Conservation (phyloP, 2,329 filamentous ascomycete species). For the Colletotrichum echinochloae region DNA sequence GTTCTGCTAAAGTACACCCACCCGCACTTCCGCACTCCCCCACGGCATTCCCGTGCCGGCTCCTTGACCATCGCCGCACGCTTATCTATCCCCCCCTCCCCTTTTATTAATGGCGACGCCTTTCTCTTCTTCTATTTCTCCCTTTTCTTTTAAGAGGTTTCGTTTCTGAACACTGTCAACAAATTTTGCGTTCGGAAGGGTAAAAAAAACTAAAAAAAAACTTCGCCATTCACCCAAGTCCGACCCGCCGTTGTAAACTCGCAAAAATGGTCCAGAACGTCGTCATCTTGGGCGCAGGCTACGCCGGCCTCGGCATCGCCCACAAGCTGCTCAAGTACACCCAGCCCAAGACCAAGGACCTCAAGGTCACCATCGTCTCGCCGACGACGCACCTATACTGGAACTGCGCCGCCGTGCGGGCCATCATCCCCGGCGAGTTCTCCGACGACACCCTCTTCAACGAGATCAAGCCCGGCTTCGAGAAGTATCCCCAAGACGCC, state of each 20-base stretch:
- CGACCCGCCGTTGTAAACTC: too few species aligned
- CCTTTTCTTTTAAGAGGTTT: background rate
- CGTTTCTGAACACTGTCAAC: background rate
- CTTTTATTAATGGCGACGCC: background rate
- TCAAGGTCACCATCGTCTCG: conserved; percentile 60
- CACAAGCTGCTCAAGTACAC: conserved; percentile 63
- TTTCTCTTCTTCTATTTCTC: background rate
- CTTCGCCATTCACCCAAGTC: background rate
- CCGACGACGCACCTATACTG: conserved; percentile 64
- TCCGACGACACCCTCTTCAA: conserved; percentile 56
- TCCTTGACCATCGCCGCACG: conserved; percentile 2
- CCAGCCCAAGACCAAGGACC: conserved; percentile 48
- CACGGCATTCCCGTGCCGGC: conserved; percentile 29
- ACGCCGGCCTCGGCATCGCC: conserved; percentile 59
- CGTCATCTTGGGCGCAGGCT: conserved; percentile 63
- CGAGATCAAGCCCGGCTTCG: conserved; percentile 58
- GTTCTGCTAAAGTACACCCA: background rate
- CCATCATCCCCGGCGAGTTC: conserved; percentile 59
- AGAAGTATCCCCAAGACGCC: conserved; percentile 57
- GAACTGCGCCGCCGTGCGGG: conserved; percentile 61
- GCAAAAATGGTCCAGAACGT: conserved; percentile 48
- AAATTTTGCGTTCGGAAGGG: background rate
- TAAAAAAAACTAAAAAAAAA: background rate
- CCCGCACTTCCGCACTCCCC: conserved; percentile 35
- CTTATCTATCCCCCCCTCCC: conserved; percentile 3